Base-by-base conservation (phyloP, 306 rosid species). In the Leucaena leucocephala region DNA sequence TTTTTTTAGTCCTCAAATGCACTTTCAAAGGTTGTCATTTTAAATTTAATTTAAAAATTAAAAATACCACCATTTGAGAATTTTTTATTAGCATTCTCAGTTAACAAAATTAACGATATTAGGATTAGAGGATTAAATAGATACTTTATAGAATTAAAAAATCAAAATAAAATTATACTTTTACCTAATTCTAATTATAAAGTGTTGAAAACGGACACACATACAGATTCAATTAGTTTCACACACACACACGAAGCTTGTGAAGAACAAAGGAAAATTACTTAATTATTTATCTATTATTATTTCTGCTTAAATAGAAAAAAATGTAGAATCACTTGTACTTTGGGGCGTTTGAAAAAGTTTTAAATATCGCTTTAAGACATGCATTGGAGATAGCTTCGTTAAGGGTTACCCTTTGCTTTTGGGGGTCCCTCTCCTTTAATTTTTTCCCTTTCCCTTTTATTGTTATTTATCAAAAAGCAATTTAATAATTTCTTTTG, bases 401-500 rank as follows among this genome's bases (percentile, higher is more conserved):
- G 92, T 86, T 84, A 86, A 71, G 93, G 85, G 93, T 84, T 87
- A 79, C 83, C 88, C 91, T 87, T 88, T 88, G 86, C 86, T 88
- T 88, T 86, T 82, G 61, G 80, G 78, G 82, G 79, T 81, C 88
- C 81, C 86, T 27, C 27, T 27, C 27, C 27, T 27, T 27, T 27
- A 27, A 27, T 27, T 0, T 27, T 27, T 27, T 27, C 27, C 27
- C 27, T 27, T 27, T 27, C 27, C 27, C 5, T 9, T 27, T 44
- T 44, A 44, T 44, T 44, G 8, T 44, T 8, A 44, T 44, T 4
- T 11, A 2, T 33, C 4, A 27, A 61, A 61, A 27, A 11, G 11
- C 14, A 61, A 22, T 8, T 44, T 40, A 40, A 40, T 40, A 40
- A 40, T 40, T 40, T 40, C 7, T 40, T 40, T 7, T 40, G 43